A percentile compares a stretch with the other conserved stretches of the same genome.
Evolutionary conservation across 495 filamentous ascomycete genomes (phyloP).

Genomic region (Parathielavia hyrcaniae): DNA sequence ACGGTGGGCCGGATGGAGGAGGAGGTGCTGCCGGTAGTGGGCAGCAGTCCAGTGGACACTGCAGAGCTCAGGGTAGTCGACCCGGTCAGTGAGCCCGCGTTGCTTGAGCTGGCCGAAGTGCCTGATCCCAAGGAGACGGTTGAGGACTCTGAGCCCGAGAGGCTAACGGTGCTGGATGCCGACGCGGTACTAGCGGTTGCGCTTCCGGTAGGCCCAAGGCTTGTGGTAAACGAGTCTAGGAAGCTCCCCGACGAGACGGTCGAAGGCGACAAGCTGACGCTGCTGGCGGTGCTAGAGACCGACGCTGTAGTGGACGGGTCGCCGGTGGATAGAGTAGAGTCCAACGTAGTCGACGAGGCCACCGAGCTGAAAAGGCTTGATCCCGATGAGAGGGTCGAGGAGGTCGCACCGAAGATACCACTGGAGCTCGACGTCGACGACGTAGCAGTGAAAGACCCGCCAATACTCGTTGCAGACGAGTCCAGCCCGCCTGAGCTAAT

Average conservation of each 20-base stretch:
- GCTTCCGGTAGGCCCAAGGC: too few species aligned
- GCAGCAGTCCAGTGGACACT: background rate
- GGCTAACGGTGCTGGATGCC: background rate
- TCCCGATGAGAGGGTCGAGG: background rate
- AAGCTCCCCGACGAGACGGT: background rate
- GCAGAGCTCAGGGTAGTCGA: background rate
- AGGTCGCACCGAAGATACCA: background rate
- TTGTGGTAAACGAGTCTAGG: too few species aligned
- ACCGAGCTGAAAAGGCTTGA: background rate
- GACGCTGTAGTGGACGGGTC: too few species aligned
- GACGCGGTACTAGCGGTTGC: background rate
- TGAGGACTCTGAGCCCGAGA: background rate
- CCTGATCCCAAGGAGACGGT: background rate
- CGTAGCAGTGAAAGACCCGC: too few species aligned
- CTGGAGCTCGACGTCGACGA: too few species aligned
- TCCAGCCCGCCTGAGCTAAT: background rate
- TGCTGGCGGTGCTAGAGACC: too few species aligned
- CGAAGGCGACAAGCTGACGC: background rate
- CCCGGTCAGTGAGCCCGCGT: too few species aligned
- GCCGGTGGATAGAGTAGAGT: too few species aligned
- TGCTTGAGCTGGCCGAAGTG: background rate
- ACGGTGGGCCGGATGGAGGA: constrained; percentile 1
- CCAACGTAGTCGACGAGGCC: background rate
- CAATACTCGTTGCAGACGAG: background rate
- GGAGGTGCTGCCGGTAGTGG: background rate